Evolutionary conservation across 2,329 filamentous ascomycete species (phyloP), one percentile per base, ranked within the genome.

Genomic region (Xylaria sp.): DNA sequence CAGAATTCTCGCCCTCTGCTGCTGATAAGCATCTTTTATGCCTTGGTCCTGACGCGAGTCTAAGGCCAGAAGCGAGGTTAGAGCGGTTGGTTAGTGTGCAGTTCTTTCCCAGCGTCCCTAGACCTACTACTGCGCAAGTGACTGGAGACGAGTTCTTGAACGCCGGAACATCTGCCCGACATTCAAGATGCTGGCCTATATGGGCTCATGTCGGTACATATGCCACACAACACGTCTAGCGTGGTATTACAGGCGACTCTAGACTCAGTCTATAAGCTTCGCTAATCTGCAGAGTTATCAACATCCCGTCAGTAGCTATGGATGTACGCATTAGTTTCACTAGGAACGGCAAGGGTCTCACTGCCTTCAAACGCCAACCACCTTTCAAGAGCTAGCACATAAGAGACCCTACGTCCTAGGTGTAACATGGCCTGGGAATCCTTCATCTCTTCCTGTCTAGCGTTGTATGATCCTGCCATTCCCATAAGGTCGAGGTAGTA

Each of bases 281-380:
- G 37, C 43, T 43, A 29, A 41, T 49, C 47, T 44, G 64, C 60
- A 47, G 27, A 52, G 54, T 59, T 64, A 61, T 57, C 60, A 23
- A 43, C 33, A 35, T 49, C 38, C 35, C 23, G n/a, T 38, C n/a
- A 4, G 27, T 40, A 40, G 48, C 17, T 13, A 10, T 27, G 40
- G 47, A 40, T 63, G 19, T 38, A 43, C 33, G 52, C 35, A 47
- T 58, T 40, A 41, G 44, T 55, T 37, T 57, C 48, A 13, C 38
- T 52, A 4, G 33, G 21, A 35, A 37, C 17, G 29, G 35, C 54
- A 48, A 31, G 29, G n/a, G 53, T 43, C 46, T 47, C 48, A 40
- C 49, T 51, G 44, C 40, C 41, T 57, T 54, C 49, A 37, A 38
- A 49, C 27, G 21, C 37, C n/a, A 43, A 33, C 48, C 25, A 29